Conservation (phyloP, 2,329 filamentous ascomycete species). For the Periconia sp. region DNA sequence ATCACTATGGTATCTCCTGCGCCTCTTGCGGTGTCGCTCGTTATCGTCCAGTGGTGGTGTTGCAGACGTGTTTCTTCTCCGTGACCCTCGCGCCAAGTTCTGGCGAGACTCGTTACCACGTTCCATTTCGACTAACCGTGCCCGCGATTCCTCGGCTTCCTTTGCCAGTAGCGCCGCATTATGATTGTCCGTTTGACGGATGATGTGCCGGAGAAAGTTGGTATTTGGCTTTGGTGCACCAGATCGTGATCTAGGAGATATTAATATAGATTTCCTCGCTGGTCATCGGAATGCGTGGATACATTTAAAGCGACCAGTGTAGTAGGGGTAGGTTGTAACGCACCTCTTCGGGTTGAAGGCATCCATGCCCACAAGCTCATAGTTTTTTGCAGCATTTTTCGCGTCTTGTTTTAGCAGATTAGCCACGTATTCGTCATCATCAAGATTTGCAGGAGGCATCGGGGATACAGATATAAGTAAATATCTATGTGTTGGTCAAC, state of each 20-base stretch:
- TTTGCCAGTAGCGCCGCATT: constrained; percentile 84
- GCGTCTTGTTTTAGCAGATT: constrained; percentile 80
- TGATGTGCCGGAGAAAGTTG: constrained; percentile 82
- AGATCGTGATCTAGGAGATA: constrained; percentile 56
- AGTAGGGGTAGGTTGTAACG: constrained; percentile 15
- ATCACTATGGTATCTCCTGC: constrained; percentile 20
- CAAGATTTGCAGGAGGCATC: constrained; percentile 24
- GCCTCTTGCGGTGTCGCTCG: constrained; percentile 15
- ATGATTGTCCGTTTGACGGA: constrained; percentile 84
- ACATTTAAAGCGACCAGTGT: constrained; percentile 6
- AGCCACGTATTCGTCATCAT: constrained; percentile 77
- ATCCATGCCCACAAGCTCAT: constrained; percentile 72
- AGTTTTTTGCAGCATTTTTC: constrained; percentile 69
- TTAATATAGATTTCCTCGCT: constrained; percentile 6
- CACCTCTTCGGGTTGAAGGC: constrained; percentile 63
- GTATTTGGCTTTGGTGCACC: constrained; percentile 86
- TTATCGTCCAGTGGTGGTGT: constrained; percentile 24
- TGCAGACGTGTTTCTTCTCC: constrained; percentile 18
- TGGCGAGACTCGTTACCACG: constrained; percentile 16
- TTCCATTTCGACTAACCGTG: constrained; percentile 60
- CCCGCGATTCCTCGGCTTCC: constrained; percentile 76
- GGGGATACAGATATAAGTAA: too few species aligned
- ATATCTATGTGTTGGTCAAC: background rate
- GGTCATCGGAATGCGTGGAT: constrained; percentile 2
- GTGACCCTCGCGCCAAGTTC: constrained; percentile 12